Evolutionary conservation across 2,329 filamentous ascomycete genomes (phyloP).

Genomic region (Alternaria triticina): DNA sequence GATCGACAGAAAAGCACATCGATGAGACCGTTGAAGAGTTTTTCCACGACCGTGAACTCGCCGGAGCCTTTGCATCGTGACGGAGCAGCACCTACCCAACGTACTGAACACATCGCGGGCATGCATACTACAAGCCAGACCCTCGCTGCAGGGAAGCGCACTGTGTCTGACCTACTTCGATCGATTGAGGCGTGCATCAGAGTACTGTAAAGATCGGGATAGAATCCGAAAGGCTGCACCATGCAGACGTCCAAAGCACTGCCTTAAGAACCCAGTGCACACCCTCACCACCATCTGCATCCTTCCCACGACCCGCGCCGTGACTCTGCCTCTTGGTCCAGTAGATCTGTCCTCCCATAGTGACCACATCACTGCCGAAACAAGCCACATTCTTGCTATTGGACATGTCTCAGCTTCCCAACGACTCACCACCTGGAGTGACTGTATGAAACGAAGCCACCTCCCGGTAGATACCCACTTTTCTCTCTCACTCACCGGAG

Average conservation of each 20-base stretch:
- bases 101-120: not conserved
- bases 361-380: not conserved
- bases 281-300: not conserved
- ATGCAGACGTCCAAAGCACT: not conserved
- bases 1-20: not conserved
- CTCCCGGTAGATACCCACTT: not conserved
- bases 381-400: not conserved
- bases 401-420: not conserved
- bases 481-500: slow-evolving; percentile 11
- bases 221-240: not conserved
- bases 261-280: not conserved
- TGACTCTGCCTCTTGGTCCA: not conserved
- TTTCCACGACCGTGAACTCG: not conserved
- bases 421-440: not conserved
- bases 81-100: not conserved
- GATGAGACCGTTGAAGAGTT: slow-evolving; percentile 1
- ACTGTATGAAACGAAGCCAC: not conserved
- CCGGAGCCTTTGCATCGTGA: not conserved
- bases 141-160: not conserved
- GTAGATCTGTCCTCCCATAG: not conserved
- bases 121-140: not conserved
- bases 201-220: not conserved
- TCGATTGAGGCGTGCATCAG: not conserved
- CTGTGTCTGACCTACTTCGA: not conserved
- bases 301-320: not conserved